phyloP scores from a whole-genome alignment of 2,329 filamentous ascomycete genomes.

The Didymella exigua region DNA sequence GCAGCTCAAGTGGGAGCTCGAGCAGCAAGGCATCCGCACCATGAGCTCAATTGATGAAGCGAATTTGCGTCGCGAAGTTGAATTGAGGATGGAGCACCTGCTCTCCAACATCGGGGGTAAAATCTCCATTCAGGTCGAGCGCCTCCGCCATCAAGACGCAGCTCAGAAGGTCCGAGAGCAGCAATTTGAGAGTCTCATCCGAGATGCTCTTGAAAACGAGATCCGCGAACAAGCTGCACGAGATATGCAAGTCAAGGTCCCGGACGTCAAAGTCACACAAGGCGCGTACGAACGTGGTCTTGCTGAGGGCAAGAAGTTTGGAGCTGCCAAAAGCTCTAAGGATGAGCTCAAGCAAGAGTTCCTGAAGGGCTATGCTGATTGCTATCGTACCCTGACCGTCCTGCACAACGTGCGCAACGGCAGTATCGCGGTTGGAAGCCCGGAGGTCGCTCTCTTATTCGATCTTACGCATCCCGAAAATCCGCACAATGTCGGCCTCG shows the following conservation, averaged over 20 bases:
- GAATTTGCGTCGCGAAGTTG: conserved; percentile 7
- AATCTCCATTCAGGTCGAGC: conserved; percentile 11
- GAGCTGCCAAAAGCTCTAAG: conserved; percentile 2
- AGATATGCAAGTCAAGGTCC: background rate
- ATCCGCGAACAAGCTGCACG: background rate
- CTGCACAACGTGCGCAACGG: conserved; percentile 25
- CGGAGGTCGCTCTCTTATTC: conserved; percentile 27
- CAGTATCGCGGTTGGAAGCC: conserved; percentile 17
- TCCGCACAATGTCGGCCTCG: conserved; percentile 18
- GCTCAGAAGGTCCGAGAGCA: conserved; percentile 27
- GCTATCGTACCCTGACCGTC: conserved; percentile 11
- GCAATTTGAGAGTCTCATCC: conserved; percentile 21
- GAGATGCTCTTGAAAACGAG: conserved; percentile 14
- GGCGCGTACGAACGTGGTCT: conserved; percentile 21
- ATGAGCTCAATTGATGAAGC: conserved; percentile 20
- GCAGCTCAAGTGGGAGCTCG: conserved; percentile 19
- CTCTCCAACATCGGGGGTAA: conserved; percentile 10
- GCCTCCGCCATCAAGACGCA: conserved; percentile 18
- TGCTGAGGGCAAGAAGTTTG: background rate
- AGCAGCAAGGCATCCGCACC: conserved; percentile 11
- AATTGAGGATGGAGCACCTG: conserved; percentile 6
- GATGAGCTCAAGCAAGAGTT: conserved; percentile 12
- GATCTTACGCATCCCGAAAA: conserved; percentile 26
- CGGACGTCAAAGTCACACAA: conserved; percentile 3
- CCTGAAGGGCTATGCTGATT: conserved; percentile 28